These are phyloP conservation scores for Athelia psychrophila DNA, from an alignment of 1,284 basidiomycete species.

Conservation along the genomic window DNA sequence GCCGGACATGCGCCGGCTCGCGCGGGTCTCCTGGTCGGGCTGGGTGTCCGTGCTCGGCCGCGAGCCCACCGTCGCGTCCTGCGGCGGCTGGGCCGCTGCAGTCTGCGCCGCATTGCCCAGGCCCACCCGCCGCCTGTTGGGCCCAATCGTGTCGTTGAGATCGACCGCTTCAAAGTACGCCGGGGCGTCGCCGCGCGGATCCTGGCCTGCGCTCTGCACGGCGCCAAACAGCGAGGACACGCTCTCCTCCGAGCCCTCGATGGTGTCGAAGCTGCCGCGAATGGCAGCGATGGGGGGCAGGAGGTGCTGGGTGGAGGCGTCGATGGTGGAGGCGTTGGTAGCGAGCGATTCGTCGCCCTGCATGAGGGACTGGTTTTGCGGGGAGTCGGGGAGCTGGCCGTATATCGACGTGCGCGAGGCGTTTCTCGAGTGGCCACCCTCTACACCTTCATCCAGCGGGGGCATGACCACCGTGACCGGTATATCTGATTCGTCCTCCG, in stretches of 20 bases:
- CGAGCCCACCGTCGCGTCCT: conserved; percentile 7
- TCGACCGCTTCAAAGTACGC: conserved; percentile 59
- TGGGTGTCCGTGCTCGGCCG: conserved; percentile 9
- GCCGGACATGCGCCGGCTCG: conserved; percentile 28
- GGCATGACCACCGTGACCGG: conserved; percentile 30
- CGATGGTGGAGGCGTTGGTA: not conserved
- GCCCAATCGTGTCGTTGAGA: conserved; percentile 10
- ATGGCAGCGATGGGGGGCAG: conserved; percentile 13
- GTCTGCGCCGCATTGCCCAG: conserved; percentile 1
- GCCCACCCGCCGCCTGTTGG: conserved; percentile 8
- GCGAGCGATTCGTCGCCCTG: conserved; percentile 22
- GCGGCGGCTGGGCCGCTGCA: not conserved
- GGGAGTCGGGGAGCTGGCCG: conserved; percentile 28
- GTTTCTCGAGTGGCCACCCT: conserved; percentile 24
- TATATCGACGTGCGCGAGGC: conserved; percentile 25
- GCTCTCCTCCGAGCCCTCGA: conserved; percentile 17
- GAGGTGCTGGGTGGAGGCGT: conserved; percentile 9
- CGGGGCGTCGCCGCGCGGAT: conserved; percentile 58
- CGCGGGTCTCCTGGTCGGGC: conserved; percentile 5
- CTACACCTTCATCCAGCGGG: conserved; percentile 23
- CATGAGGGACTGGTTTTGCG: conserved; percentile 31
- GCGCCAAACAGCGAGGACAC: conserved; percentile 25
- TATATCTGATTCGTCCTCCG: conserved; percentile 41
- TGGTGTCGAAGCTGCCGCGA: conserved; percentile 20
- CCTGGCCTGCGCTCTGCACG: conserved; percentile 19